These are phyloP conservation scores for Lanmaoa rubissima DNA, from an alignment of 768 basidiomycete genomes.

Conservation along the genomic window DNA sequence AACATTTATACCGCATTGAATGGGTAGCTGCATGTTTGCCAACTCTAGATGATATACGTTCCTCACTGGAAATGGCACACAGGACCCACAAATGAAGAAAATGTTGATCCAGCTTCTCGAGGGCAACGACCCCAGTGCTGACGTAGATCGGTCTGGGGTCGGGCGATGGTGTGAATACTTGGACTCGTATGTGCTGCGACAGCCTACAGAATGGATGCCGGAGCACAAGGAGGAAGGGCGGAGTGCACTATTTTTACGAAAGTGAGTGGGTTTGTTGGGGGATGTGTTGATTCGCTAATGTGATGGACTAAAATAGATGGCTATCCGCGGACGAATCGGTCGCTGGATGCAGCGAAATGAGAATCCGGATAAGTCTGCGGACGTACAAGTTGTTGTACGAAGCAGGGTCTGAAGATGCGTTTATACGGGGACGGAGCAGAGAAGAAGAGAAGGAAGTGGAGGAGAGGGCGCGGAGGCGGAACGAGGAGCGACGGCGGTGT, in stretches of 20 bases:
- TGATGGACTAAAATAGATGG: conserved; percentile 50
- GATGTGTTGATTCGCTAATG: conserved; percentile 13
- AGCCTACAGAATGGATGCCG: conserved; percentile 72
- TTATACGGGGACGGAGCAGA: conserved; percentile 38
- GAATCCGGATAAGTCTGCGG: conserved; percentile 55
- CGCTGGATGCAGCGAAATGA: conserved; percentile 21
- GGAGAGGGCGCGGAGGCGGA: conserved; percentile 43
- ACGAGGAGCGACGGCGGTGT: conserved; percentile 57
- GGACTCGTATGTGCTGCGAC: conserved; percentile 66
- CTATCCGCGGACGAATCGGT: conserved; percentile 36
- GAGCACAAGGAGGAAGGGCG: conserved; percentile 35
- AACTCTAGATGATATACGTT: not conserved
- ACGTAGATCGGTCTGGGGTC: conserved; percentile 46
- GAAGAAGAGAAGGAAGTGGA: conserved; percentile 36
- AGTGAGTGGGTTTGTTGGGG: conserved; percentile 41
- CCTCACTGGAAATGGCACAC: conserved; percentile 18
- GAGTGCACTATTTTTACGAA: conserved; percentile 52
- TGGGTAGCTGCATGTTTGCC: conserved; percentile 54
- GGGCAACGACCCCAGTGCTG: conserved; percentile 61
- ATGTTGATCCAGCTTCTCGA: conserved; percentile 63
- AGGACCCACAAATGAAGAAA: conserved; percentile 55
- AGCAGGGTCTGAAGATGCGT: conserved; percentile 56
- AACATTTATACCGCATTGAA: conserved; percentile 74
- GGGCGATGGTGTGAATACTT: conserved; percentile 75
- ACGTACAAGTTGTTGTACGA: conserved; percentile 73